Evolutionary conservation across 768 basidiomycete species (phyloP).

Genomic region (Termitomyces sp.): DNA sequence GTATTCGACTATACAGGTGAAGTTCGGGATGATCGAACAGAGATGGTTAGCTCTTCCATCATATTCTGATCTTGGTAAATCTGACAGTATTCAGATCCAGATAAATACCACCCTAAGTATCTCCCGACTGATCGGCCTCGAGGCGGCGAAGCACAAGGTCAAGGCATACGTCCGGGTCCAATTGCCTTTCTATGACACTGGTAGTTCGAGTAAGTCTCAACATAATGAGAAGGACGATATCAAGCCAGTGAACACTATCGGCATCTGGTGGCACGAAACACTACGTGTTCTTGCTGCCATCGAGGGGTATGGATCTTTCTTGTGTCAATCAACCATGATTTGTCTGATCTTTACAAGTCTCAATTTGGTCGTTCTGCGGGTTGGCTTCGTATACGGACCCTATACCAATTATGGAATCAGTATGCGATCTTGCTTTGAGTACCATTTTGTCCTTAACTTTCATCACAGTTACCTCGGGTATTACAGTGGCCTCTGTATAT

Average conservation of each 20-base stretch:
- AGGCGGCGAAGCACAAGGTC: conserved; percentile 75
- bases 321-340: neutral
- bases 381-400: conserved; percentile 76
- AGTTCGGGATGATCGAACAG: conserved; percentile 65
- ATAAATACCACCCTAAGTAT: conserved; percentile 70
- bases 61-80: conserved; percentile 3
- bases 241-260: conserved; percentile 63
- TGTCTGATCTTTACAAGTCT: conserved; percentile 39
- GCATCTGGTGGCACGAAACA: conserved; percentile 89
- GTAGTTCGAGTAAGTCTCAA: conserved; percentile 44
- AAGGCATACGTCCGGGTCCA: conserved; percentile 75
- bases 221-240: conserved; percentile 70
- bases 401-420: conserved; percentile 68
- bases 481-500: conserved; percentile 76
- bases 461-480: conserved; percentile 54
- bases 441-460: conserved; percentile 7
- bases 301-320: conserved; percentile 43
- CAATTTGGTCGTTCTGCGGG: conserved; percentile 73
- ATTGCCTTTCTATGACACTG: conserved; percentile 73
- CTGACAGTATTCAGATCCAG: conserved; percentile 49
- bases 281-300: conserved; percentile 70
- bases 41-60: conserved; percentile 46
- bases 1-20: conserved; percentile 88
- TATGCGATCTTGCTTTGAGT: conserved; percentile 24
- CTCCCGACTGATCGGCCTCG: conserved; percentile 61